A percentile compares a stretch with the other conserved stretches of the same genome.
phyloP scores from a whole-genome alignment of 768 basidiomycete genomes.

The Hygrophorus pudorinus region DNA sequence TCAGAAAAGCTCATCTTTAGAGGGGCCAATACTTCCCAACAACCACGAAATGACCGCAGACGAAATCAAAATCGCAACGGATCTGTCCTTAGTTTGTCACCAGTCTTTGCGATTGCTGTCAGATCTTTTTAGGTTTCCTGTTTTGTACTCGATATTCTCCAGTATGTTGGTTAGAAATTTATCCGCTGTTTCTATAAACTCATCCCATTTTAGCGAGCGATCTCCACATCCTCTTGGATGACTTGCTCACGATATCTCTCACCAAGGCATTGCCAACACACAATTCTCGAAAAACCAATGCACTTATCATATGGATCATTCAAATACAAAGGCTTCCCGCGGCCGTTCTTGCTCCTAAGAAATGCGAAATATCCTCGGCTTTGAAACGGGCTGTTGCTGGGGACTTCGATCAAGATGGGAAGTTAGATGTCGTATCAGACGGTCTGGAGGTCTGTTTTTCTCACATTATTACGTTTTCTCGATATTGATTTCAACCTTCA shows the following conservation, averaged over 20 bases:
- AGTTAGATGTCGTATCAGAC: constrained; percentile 23
- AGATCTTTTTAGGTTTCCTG: constrained; percentile 38
- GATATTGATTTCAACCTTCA: not conserved
- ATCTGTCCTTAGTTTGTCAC: constrained; percentile 38
- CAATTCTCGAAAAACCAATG: constrained; percentile 18
- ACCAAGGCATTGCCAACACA: constrained; percentile 3
- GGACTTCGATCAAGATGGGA: constrained; percentile 13
- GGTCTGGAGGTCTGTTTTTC: constrained; percentile 21
- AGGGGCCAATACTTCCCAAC: constrained; percentile 1
- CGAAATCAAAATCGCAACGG: constrained; percentile 28
- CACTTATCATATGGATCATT: constrained; percentile 41
- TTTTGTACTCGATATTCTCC: constrained; percentile 35
- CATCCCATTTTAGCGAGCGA: constrained; percentile 25
- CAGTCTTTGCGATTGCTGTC: constrained; percentile 42
- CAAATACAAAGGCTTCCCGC: constrained; percentile 38
- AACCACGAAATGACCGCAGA: constrained; percentile 19
- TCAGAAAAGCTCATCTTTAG: not conserved
- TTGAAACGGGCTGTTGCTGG: constrained; percentile 27
- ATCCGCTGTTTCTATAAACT: constrained; percentile 5
- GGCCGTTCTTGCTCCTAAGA: constrained; percentile 23
- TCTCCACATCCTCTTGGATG: constrained; percentile 33
- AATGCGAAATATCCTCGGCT: constrained; percentile 21
- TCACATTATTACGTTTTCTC: not conserved
- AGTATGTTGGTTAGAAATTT: constrained; percentile 26
- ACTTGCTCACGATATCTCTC: constrained; percentile 33